A percentile compares a stretch with the other conserved stretches of the same genome.
Conservation (phyloP, 768 basidiomycete species). For the Trametes cingulata region DNA sequence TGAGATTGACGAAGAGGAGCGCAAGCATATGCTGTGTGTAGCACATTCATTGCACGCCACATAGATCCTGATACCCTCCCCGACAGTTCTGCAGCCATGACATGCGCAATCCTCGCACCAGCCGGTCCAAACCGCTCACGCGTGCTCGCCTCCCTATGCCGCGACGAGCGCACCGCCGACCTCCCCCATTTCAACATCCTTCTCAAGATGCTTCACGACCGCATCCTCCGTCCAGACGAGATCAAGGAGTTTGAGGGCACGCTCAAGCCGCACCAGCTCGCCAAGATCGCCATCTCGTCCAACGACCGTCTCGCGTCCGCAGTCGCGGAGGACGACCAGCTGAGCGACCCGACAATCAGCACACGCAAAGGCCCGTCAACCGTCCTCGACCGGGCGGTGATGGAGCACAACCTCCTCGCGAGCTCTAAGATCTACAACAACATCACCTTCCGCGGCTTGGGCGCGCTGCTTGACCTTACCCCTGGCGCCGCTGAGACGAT, state of each 20-base stretch:
- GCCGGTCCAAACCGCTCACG: constrained; percentile 96
- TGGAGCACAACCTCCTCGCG: constrained; percentile 97
- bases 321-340: constrained; percentile 54
- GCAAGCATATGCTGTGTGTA: constrained; percentile 84
- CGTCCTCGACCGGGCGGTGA: constrained; percentile 94
- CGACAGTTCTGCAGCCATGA: constrained; percentile 82
- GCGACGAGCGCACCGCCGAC: constrained; percentile 86
- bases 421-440: constrained; percentile 98
- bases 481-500: constrained; percentile 95
- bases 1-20: constrained; percentile 92
- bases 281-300: constrained; percentile 82
- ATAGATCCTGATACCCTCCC: constrained; percentile 6
- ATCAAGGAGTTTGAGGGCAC: constrained; percentile 86
- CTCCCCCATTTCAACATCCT: constrained; percentile 88
- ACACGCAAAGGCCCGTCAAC: constrained; percentile 91
- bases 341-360: constrained; percentile 55
- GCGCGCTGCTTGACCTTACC: constrained; percentile 84
- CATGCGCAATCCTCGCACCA: constrained; percentile 94
- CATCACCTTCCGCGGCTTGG: constrained; percentile 93
- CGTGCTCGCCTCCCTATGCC: constrained; percentile 86
- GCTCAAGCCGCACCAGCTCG: constrained; percentile 90
- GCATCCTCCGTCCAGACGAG: constrained; percentile 88
- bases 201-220: constrained; percentile 98
- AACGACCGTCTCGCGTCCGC: constrained; percentile 76
- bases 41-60: not conserved